Conservation (phyloP, 768 basidiomycete species). For the Kwoniella dendrophila region DNA sequence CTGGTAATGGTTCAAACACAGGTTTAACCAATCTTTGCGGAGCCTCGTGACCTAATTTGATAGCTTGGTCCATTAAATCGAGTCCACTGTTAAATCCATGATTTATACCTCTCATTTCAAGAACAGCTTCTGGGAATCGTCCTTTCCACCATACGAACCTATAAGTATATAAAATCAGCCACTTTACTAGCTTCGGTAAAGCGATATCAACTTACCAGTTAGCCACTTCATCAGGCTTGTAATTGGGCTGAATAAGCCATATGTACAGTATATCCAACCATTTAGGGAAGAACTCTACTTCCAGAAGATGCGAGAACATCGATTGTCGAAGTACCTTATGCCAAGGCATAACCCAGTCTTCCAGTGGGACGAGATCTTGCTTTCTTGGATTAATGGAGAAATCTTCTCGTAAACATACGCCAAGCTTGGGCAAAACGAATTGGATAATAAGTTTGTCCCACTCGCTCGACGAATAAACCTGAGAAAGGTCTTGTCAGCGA, state of each 20-base stretch:
- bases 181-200: background rate
- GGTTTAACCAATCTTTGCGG: constrained; percentile 63
- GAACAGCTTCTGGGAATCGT: constrained; percentile 71
- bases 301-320: constrained; percentile 79
- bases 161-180: background rate
- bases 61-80: constrained; percentile 91
- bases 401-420: constrained; percentile 69
- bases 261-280: constrained; percentile 89
- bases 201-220: constrained; percentile 69
- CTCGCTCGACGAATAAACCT: constrained; percentile 76
- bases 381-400: constrained; percentile 88
- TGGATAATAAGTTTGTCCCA: constrained; percentile 92
- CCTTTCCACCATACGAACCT: constrained; percentile 76
- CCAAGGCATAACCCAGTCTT: constrained; percentile 75
- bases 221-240: constrained; percentile 88
- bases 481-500: constrained; percentile 10
- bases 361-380: constrained; percentile 81
- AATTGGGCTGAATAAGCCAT: constrained; percentile 88
- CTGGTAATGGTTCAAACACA: constrained; percentile 59
- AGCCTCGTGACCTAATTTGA: constrained; percentile 79
- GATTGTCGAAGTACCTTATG: constrained; percentile 69
- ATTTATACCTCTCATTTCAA: constrained; percentile 66
- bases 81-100: constrained; percentile 84
- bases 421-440: constrained; percentile 88
- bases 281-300: constrained; percentile 93